Evolutionary conservation across 2,329 filamentous ascomycete genomes (phyloP).

Genomic region (Aspergillus vadensis): DNA sequence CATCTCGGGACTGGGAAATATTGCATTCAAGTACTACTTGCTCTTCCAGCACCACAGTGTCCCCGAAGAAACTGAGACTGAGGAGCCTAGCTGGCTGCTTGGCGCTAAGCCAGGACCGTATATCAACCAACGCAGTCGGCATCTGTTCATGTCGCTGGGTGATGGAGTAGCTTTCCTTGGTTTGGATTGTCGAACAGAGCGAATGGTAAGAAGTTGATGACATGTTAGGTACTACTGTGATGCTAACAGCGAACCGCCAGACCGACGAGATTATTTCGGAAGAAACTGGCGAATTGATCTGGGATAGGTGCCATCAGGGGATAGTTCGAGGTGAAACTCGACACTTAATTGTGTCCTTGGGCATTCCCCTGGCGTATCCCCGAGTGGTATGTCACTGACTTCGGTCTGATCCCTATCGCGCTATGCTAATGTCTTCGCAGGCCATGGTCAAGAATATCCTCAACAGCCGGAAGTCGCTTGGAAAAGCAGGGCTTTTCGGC

Average conservation of each 20-base stretch:
- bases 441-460: slow-evolving; percentile 68
- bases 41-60: slow-evolving; percentile 96
- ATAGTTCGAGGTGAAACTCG: slow-evolving; percentile 82
- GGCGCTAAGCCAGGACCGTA: slow-evolving; percentile 82
- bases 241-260: slow-evolving; percentile 31
- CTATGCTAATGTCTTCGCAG: slow-evolving; percentile 47
- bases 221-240: neutral
- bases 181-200: slow-evolving; percentile 87
- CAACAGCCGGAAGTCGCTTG: slow-evolving; percentile 85
- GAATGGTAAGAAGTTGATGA: slow-evolving; percentile 55
- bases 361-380: slow-evolving; percentile 81
- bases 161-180: slow-evolving; percentile 78
- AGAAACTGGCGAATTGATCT: slow-evolving; percentile 81
- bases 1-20: slow-evolving; percentile 82
- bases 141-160: slow-evolving; percentile 81
- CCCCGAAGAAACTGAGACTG: slow-evolving; percentile 72
- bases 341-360: slow-evolving; percentile 83
- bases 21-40: slow-evolving; percentile 99
- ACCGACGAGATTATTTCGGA: slow-evolving; percentile 77
- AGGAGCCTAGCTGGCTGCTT: slow-evolving; percentile 90
- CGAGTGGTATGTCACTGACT: slow-evolving; percentile 61
- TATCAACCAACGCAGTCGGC: slow-evolving; percentile 82
- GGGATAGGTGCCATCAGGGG: slow-evolving; percentile 81
- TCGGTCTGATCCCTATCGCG: slow-evolving; percentile 34
- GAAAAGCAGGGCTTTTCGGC: slow-evolving; percentile 77